Evolutionary conservation across 179 eudicot genomes (phyloP).

Genomic region (Camellia oleifera): DNA sequence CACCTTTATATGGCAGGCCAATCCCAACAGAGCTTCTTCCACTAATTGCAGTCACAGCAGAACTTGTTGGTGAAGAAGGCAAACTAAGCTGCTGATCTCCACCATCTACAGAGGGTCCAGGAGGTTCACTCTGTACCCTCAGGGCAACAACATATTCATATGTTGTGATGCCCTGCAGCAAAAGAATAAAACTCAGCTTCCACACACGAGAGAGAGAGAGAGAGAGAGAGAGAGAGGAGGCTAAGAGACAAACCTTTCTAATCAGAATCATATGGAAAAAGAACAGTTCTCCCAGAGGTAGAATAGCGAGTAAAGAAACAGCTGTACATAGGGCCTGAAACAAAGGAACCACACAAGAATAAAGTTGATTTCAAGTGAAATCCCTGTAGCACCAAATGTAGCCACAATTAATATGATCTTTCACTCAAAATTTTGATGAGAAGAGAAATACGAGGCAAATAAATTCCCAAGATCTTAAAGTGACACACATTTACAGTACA

Average conservation of each 20-base stretch:
- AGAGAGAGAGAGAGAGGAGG: neutral
- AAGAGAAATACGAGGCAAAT: neutral
- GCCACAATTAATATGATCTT: neutral
- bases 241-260: constrained; percentile 55
- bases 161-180: constrained; percentile 80
- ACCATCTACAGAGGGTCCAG: constrained; percentile 71
- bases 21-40: constrained; percentile 82
- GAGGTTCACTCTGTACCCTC: constrained; percentile 89
- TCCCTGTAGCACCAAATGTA: neutral
- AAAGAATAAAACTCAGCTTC: constrained; percentile 1
- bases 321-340: constrained; percentile 78
- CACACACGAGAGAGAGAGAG: neutral
- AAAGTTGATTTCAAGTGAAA: constrained; percentile 2
- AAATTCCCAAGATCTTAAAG: neutral
- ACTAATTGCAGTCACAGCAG: constrained; percentile 84
- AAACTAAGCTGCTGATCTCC: constrained; percentile 75
- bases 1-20: constrained; percentile 79
- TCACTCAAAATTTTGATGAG: neutral
- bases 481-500: neutral
- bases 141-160: constrained; percentile 94
- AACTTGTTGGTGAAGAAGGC: constrained; percentile 86
- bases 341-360: constrained; percentile 1
- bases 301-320: constrained; percentile 85
- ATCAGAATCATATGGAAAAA: constrained; percentile 92
- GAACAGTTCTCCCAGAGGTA: constrained; percentile 87